phyloP scores from a whole-genome alignment of 768 basidiomycete genomes.

The Boletus bicolor region DNA sequence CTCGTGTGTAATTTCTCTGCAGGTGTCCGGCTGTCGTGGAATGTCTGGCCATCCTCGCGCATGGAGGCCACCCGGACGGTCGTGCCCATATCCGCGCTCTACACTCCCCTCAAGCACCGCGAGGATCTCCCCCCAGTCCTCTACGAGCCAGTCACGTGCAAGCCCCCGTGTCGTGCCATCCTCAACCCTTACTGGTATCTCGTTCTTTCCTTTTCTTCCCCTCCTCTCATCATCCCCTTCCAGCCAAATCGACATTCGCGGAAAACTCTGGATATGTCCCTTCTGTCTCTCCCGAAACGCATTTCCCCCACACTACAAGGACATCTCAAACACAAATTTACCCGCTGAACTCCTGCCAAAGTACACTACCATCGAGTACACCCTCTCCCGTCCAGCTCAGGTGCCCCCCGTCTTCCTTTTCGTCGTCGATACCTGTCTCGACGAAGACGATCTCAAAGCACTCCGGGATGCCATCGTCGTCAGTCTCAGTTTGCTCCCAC shows the following conservation, averaged over 20 bases:
- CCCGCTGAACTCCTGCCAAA: slow-evolving; percentile 95
- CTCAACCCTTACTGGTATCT: slow-evolving; percentile 95
- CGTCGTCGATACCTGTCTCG: slow-evolving; percentile 95
- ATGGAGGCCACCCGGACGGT: slow-evolving; percentile 98
- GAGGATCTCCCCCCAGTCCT: slow-evolving; percentile 94
- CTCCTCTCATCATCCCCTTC: slow-evolving; percentile 5
- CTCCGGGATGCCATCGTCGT: slow-evolving; percentile 93
- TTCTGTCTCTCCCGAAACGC: slow-evolving; percentile 97
- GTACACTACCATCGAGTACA: slow-evolving; percentile 99
- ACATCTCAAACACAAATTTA: slow-evolving; percentile 94
- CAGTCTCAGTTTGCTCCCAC: slow-evolving; percentile 88
- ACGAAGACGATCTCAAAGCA: slow-evolving; percentile 94
- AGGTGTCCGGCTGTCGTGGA: slow-evolving; percentile 98
- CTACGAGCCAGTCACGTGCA: slow-evolving; percentile 98
- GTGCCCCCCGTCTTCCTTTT: slow-evolving; percentile 97
- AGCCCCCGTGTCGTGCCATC: slow-evolving; percentile 95
- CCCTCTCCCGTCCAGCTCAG: slow-evolving; percentile 85
- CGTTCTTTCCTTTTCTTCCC: not conserved
- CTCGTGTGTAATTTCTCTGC: not conserved
- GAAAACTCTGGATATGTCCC: slow-evolving; percentile 99
- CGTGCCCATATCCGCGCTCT: slow-evolving; percentile 96
- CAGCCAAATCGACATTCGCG: slow-evolving; percentile 98
- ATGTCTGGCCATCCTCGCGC: slow-evolving; percentile 96
- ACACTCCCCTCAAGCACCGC: slow-evolving; percentile 90
- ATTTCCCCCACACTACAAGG: slow-evolving; percentile 98